Conservation (phyloP, 2,329 filamentous ascomycete genomes). For the Epichloe amarillans region DNA sequence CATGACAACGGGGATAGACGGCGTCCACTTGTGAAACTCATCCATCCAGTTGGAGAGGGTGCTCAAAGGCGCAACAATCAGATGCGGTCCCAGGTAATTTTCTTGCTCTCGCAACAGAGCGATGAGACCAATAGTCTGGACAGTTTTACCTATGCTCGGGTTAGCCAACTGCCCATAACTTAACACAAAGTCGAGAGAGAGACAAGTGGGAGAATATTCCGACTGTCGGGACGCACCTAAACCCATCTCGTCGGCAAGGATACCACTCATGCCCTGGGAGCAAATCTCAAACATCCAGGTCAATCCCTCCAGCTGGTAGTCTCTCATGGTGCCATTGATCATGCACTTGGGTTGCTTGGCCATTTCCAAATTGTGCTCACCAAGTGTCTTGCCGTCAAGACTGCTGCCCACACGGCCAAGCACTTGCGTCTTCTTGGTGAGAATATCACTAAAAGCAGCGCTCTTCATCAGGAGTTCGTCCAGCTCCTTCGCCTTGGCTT, state of each 20-base stretch:
- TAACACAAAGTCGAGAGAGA: neutral
- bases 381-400: slow-evolving; percentile 44
- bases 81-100: slow-evolving; percentile 68
- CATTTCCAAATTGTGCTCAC: slow-evolving; percentile 58
- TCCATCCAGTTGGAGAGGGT: slow-evolving; percentile 94
- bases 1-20: slow-evolving; percentile 72
- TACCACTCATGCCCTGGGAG: slow-evolving; percentile 75
- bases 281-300: slow-evolving; percentile 88
- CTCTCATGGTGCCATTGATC: slow-evolving; percentile 77
- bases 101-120: slow-evolving; percentile 81
- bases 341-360: slow-evolving; percentile 78
- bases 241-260: slow-evolving; percentile 90
- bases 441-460: slow-evolving; percentile 46
- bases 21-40: slow-evolving; percentile 85
- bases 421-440: slow-evolving; percentile 50
- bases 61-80: slow-evolving; percentile 82
- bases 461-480: slow-evolving; percentile 47
- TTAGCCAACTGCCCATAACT: neutral
- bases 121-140: slow-evolving; percentile 80
- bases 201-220: neutral
- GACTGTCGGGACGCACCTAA: slow-evolving; percentile 33
- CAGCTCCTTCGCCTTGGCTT: slow-evolving; percentile 44
- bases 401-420: slow-evolving; percentile 48
- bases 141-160: slow-evolving; percentile 58
- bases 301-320: slow-evolving; percentile 85